Conservation (phyloP, 2,329 filamentous ascomycete genomes). For the Penicillium decumbens region DNA sequence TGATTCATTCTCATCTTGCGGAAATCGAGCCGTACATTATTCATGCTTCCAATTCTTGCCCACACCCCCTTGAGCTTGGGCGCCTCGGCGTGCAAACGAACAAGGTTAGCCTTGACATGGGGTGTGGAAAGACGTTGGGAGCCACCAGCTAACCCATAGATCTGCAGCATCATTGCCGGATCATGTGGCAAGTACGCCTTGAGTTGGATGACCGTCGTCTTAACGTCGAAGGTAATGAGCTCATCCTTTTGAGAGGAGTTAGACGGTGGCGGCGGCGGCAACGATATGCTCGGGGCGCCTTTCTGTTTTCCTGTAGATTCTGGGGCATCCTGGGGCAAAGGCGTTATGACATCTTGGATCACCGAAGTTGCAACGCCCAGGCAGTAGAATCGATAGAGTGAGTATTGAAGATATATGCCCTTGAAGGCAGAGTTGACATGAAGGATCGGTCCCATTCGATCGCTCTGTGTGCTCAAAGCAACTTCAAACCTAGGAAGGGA, state of each 20-base stretch:
- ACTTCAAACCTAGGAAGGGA: conserved; percentile 83
- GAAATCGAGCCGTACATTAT: conserved; percentile 72
- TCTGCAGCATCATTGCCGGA: conserved; percentile 84
- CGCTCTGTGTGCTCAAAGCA: conserved; percentile 76
- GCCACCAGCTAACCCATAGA: conserved; percentile 76
- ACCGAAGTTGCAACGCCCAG: conserved; percentile 76
- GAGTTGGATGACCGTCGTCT: conserved; percentile 74
- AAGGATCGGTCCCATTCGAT: conserved; percentile 80
- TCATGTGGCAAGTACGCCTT: conserved; percentile 86
- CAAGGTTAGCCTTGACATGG: conserved; percentile 69
- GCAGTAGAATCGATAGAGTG: conserved; percentile 87
- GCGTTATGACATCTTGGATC: conserved; percentile 62
- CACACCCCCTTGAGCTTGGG: conserved; percentile 78
- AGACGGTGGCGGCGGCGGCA: conserved; percentile 25
- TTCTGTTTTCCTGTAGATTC: conserved; percentile 12
- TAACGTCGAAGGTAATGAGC: conserved; percentile 75
- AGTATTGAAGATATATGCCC: conserved; percentile 79
- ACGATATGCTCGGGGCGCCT: conserved; percentile 19
- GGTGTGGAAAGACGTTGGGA: conserved; percentile 83
- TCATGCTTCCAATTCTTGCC: conserved; percentile 81
- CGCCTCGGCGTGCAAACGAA: conserved; percentile 81
- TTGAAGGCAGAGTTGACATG: conserved; percentile 78
- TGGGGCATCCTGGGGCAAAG: conserved; percentile 19
- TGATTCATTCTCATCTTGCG: conserved; percentile 69
- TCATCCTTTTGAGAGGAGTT: conserved; percentile 47